Base-by-base conservation (phyloP, 2,329 filamentous ascomycete genomes). In the Helotiales sp. region DNA sequence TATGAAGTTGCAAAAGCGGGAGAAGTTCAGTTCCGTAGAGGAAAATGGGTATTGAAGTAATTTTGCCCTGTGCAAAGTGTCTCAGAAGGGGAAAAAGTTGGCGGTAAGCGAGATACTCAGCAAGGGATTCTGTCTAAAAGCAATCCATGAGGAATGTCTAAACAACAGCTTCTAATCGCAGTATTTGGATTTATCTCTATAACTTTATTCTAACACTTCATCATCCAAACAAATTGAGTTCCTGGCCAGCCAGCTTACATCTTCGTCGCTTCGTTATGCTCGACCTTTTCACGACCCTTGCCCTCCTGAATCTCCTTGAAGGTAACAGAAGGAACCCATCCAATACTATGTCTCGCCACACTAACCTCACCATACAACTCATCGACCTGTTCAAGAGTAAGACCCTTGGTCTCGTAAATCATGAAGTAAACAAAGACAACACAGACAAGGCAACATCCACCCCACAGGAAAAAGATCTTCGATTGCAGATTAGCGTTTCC, bases 321-420 rank as follows among this genome's bases (percentile, higher is more conserved):
- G 6, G 70, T 74, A 17, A 55, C 66, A 4, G 70, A 70, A 2
- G 83, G 82, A 50, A 61, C 70, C 84, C 84, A 91, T 10, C 78
- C 73, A 6, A 76, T 78, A 1, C 84, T 40, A 26, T 57, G 17
- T 87, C 90, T 92, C 0, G 90, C 90, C 69, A 89, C 84, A 65
- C 85, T 81, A 61, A 92, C 86, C 62, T 89, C 84, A 76, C 91
- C 80, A 78, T 94, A 95, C 58, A 95, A 79, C 81, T 93, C 87
- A 75, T 97, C 92, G 65, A 97, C 89, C 79, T 96, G 87, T 79
- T 97, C 93, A 24, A 96, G 86, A 0, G 87, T 89, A 17, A 94
- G 85, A 17, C 91, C 92, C 84, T 96, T 96, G 66, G 93, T 97
- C 83, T 96, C 93, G 77, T 95, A 95, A 75, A 97, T 88, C 80